Evolutionary conservation across 23 red algal genomes (phyloP).

Genomic region (Rhodosorus marinus): DNA sequence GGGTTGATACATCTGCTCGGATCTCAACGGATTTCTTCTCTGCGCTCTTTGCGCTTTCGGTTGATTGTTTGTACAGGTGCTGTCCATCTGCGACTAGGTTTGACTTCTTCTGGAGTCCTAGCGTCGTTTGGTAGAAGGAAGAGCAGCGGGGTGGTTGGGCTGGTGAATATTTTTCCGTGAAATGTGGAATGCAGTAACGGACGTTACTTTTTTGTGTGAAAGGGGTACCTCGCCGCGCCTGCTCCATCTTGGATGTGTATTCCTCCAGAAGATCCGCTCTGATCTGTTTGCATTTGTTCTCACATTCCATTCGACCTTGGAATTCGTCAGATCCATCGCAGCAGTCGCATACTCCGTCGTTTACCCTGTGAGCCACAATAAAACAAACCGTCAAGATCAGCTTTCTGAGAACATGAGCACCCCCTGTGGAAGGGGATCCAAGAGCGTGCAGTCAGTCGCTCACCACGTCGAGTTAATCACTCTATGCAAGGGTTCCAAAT

Average conservation of each 20-base stretch:
- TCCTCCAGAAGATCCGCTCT: slow-evolving; percentile 4
- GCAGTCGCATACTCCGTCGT: slow-evolving; percentile 81
- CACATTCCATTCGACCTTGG: slow-evolving; percentile 8
- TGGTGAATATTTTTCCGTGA: background rate
- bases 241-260: slow-evolving; percentile 7
- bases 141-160: background rate
- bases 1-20: background rate
- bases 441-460: background rate
- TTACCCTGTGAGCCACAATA: slow-evolving; percentile 25
- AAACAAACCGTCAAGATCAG: background rate
- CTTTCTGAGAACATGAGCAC: background rate
- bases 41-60: no score
- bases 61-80: no score
- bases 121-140: no score
- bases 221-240: slow-evolving; percentile 4
- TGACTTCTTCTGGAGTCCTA: no score
- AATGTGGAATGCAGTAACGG: background rate
- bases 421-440: background rate
- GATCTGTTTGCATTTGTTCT: slow-evolving; percentile 16
- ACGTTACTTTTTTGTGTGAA: background rate
- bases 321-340: slow-evolving; percentile 92
- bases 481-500: slow-evolving; percentile 4
- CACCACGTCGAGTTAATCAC: background rate
- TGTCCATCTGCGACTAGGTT: no score
- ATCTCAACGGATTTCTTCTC: no score